A percentile compares a stretch with the other conserved stretches of the same genome.
Evolutionary conservation across 192 early-diverging fungal genomes (phyloP).

Genomic region (Backusella morwellensis): DNA sequence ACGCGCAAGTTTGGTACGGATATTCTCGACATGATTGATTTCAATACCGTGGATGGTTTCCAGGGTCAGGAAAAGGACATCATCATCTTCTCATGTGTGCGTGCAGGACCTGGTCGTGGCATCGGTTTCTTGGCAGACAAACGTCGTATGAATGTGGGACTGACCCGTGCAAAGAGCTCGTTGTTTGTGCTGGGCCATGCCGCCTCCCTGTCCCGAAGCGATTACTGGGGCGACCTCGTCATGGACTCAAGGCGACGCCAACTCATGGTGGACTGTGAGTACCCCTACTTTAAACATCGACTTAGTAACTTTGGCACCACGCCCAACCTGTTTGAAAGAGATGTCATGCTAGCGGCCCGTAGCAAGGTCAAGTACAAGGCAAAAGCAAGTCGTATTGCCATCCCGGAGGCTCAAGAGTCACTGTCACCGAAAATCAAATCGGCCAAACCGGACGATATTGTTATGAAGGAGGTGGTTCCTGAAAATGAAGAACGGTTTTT

Average conservation of each 20-base stretch:
- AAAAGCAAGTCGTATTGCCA: background rate
- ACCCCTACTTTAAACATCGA: background rate
- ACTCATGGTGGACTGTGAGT: background rate
- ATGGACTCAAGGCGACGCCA: slow-evolving; percentile 54
- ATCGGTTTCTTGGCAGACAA: slow-evolving; percentile 85
- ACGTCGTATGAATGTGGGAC: slow-evolving; percentile 88
- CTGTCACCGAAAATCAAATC: background rate
- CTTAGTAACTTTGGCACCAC: background rate
- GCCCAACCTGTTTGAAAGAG: background rate
- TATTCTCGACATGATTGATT: slow-evolving; percentile 74
- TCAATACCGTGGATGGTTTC: slow-evolving; percentile 97
- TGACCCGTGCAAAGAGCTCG: slow-evolving; percentile 85
- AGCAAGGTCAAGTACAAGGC: background rate
- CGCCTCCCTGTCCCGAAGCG: slow-evolving; percentile 53
- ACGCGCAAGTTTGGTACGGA: slow-evolving; percentile 55
- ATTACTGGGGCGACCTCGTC: slow-evolving; percentile 75
- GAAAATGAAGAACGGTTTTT: background rate
- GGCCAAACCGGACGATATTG: background rate
- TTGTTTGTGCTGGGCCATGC: slow-evolving; percentile 81
- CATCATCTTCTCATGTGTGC: slow-evolving; percentile 93
- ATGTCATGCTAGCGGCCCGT: background rate
- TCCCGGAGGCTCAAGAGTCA: background rate
- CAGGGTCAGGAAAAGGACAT: slow-evolving; percentile 98
- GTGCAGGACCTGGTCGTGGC: slow-evolving; percentile 54
- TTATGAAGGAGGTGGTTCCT: background rate